Base-by-base conservation (phyloP, 805 yeast genomes). In the Clavispora vitiphila region DNA sequence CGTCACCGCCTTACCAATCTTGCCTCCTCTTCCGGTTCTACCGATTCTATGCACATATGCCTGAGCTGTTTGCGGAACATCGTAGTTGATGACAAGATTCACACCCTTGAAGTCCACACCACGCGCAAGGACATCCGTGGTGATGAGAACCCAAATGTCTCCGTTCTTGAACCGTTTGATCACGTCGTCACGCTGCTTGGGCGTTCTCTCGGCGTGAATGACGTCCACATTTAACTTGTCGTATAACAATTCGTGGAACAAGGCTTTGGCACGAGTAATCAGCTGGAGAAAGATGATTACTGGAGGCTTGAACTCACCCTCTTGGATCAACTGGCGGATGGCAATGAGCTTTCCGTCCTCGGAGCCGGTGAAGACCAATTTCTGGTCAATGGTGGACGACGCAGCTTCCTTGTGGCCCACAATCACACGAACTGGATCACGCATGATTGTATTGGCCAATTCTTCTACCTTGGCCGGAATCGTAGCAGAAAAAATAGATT, bases 61-160 rank as follows among this genome's bases (percentile, higher is more conserved):
- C 62, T 91, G 97, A 1, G 97, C 88, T 34, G 84, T 78, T 54
- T 81, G 86, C 14, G 99, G 99, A 10, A 93, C 96, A 64, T 93
- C 99, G 62, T 93, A 93, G 65, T 93, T 93, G 51, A 93, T 86
- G 31, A 93, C 97, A 44, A 95, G 61, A 57, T 90, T 93, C 38
- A 93, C 91, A 41, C 97, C 97, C 57, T 88, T 88, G 69, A 93
- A 93, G 63, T 93, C 99, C 44, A 93, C 86, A 72, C 99, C 99
- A 68, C 99, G 80, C 3, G 97, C 84, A 41, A 93, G 69, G 37
- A 93, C 96, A 64, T 93, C 99, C 0, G 99, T 93, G 61, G 97
- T 89, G 40, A 93, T 91, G 49, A 93, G 72, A 35, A 93, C 95
- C 99, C 99, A 93, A 23, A 90, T 72, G 23, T 91, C 95, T 21